Conservation (phyloP, 2,329 filamentous ascomycete species). For the Botrytis pseudocinerea region DNA sequence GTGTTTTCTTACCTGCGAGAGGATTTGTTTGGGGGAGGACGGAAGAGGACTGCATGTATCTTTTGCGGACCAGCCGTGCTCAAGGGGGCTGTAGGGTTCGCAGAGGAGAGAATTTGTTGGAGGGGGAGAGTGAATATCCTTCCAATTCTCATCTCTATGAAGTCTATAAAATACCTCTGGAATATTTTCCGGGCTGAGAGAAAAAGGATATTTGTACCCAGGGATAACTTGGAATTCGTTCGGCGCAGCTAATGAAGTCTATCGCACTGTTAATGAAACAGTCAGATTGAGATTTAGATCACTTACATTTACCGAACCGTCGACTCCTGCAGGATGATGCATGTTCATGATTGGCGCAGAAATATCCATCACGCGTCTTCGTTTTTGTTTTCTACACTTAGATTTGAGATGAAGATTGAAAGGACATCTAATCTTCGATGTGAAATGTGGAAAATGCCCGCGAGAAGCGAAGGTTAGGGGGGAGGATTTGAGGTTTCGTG, state of each 20-base stretch:
- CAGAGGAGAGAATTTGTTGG: too few relatives aligned
- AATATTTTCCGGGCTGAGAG: not conserved
- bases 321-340: not conserved
- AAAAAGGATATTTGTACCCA: not conserved
- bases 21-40: not conserved
- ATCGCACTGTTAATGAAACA: not conserved
- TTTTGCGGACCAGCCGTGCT: slow-evolving; percentile 1
- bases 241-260: not conserved
- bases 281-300: not conserved
- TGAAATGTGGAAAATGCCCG: not conserved
- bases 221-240: not conserved
- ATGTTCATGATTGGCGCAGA: not conserved
- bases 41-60: not conserved
- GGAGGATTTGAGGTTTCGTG: not conserved
- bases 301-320: too few relatives aligned
- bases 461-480: not conserved
- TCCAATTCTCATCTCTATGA: not conserved
- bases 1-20: not conserved
- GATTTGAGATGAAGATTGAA: not conserved
- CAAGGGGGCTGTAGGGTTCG: not conserved
- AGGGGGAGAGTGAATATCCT: not conserved
- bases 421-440: not conserved
- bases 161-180: not conserved
- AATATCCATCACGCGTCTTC: not conserved
- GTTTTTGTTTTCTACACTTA: not conserved